Conservation (phyloP, 106 monocot genomes). For the Dioscorea dumetorum region DNA sequence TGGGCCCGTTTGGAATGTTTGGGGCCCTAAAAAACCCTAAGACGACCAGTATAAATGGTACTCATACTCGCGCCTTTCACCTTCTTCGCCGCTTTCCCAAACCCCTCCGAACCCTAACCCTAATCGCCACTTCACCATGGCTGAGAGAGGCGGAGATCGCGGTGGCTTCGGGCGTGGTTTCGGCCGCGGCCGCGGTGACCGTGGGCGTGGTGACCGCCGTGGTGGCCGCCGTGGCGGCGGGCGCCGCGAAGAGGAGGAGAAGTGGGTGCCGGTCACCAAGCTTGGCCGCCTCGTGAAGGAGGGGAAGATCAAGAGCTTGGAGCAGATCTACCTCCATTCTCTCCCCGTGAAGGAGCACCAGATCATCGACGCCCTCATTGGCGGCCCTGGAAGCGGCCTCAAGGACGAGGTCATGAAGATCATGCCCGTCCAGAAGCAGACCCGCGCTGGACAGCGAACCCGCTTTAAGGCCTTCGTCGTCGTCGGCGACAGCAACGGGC, state of each 20-base stretch:
- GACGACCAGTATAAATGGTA: too few species aligned
- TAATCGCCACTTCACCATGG: neutral
- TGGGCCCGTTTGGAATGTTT: too few species aligned
- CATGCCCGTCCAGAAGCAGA: slow-evolving; percentile 48
- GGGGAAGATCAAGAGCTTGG: slow-evolving; percentile 19
- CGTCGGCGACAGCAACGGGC: slow-evolving; percentile 47
- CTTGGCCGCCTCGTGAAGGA: slow-evolving; percentile 48
- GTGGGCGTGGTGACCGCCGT: slow-evolving; percentile 35
- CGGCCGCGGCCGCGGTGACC: slow-evolving; percentile 35
- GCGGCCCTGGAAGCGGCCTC: slow-evolving; percentile 6
- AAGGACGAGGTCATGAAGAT: slow-evolving; percentile 58
- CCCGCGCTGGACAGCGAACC: slow-evolving; percentile 43
- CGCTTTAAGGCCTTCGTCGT: slow-evolving; percentile 47
- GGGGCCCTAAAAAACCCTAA: too few species aligned
- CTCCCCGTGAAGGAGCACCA: slow-evolving; percentile 57
- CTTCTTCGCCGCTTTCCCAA: neutral
- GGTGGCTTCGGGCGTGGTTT: slow-evolving; percentile 44
- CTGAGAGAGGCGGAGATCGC: slow-evolving; percentile 31
- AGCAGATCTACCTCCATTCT: slow-evolving; percentile 57
- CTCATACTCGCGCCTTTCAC: too few species aligned
- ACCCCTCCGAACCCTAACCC: neutral
- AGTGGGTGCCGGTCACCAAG: slow-evolving; percentile 53
- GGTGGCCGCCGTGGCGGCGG: slow-evolving; percentile 21
- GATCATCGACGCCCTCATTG: slow-evolving; percentile 38
- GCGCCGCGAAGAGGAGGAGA: slow-evolving; percentile 20